These are phyloP conservation scores for Pseudogymnoascus sp. DNA, from an alignment of 2,329 filamentous ascomycete genomes.

Conservation along the genomic window DNA sequence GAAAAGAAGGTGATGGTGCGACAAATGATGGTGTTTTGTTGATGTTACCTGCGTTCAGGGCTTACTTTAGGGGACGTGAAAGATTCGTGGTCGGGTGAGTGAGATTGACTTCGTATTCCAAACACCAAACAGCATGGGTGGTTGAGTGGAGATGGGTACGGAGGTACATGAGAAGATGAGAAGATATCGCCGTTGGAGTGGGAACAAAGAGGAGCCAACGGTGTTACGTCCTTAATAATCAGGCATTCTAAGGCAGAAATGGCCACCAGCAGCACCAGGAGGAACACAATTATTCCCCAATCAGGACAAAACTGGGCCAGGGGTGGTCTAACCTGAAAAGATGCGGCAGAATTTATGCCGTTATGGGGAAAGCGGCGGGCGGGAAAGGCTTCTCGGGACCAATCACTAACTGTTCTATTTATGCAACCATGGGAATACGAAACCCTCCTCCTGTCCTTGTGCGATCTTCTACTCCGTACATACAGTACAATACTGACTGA, in stretches of 20 bases:
- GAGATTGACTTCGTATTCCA: slow-evolving; percentile 8
- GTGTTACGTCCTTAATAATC: neutral
- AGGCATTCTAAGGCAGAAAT: neutral
- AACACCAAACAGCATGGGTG: slow-evolving; percentile 2
- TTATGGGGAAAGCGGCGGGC: neutral
- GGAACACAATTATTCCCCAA: neutral
- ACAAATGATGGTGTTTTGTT: slow-evolving; percentile 3
- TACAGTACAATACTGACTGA: too few species aligned
- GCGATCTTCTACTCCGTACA: neutral
- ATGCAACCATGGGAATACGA: slow-evolving; percentile 3
- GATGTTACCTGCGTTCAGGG: neutral
- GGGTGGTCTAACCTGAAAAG: neutral
- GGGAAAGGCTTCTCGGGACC: neutral
- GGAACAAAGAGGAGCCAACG: neutral
- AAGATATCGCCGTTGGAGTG: neutral
- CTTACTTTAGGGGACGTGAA: neutral
- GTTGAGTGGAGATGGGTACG: neutral
- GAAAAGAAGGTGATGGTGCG: neutral
- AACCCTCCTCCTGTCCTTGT: neutral
- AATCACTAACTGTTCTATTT: slow-evolving; percentile 6
- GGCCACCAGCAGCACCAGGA: neutral
- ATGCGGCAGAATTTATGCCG: neutral
- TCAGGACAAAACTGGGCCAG: neutral
- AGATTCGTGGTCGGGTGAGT: neutral
- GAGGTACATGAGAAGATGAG: neutral